These are phyloP conservation scores for Monoraphidium neglectum DNA, from an alignment of 139 green algal species.

Conservation along the genomic window DNA sequence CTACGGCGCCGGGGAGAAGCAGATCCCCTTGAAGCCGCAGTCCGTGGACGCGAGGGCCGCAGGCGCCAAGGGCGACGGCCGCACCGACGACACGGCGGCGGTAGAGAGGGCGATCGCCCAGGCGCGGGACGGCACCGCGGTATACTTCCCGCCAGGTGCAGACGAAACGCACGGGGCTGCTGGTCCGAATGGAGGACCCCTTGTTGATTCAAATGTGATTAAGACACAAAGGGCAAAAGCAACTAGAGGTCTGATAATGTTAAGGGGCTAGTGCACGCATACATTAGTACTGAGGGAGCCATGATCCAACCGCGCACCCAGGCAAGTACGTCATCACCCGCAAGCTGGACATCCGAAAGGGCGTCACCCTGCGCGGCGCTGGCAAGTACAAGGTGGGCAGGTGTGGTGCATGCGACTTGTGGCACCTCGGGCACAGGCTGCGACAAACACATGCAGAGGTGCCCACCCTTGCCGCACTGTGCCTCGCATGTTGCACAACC, in stretches of 20 bases:
- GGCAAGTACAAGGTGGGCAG: too few relatives aligned
- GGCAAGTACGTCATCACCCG: slow-evolving; percentile 11
- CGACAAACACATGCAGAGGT: too few relatives aligned
- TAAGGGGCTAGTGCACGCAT: too few relatives aligned
- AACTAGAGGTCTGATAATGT: too few relatives aligned
- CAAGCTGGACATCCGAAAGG: slow-evolving; percentile 4
- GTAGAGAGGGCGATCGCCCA: too few relatives aligned
- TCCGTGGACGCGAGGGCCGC: slow-evolving; percentile 6
- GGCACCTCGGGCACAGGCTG: too few relatives aligned
- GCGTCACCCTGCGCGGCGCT: not conserved
- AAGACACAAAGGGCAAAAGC: not conserved
- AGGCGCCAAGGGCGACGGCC: slow-evolving; percentile 19
- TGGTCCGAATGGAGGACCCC: not conserved
- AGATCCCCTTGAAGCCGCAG: not conserved
- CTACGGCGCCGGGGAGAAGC: not conserved
- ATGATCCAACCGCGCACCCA: not conserved
- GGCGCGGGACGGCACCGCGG: not conserved
- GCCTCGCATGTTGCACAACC: too few relatives aligned
- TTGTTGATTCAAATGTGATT: not conserved
- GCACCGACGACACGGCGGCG: slow-evolving; percentile 10
- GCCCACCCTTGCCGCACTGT: too few relatives aligned
- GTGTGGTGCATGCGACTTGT: too few relatives aligned
- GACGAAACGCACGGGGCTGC: not conserved
- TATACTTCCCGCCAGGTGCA: not conserved
- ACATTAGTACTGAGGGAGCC: not conserved